phyloP scores from a whole-genome alignment of 805 yeast genomes.

The Candida railenensis region DNA sequence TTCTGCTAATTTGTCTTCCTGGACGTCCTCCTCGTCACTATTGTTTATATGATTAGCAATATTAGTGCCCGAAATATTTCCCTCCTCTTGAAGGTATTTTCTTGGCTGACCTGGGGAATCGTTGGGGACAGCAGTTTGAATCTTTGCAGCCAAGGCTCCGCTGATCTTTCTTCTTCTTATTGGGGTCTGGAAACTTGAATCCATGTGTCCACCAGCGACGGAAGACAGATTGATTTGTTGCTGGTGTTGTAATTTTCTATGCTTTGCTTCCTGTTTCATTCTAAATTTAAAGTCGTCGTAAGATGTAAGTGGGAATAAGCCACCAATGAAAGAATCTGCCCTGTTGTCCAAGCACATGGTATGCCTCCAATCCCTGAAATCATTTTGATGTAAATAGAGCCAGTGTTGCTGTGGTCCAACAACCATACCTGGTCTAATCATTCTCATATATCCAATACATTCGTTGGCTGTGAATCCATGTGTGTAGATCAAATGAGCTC shows the following conservation, averaged over 20 bases:
- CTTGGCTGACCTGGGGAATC: constrained; percentile 98
- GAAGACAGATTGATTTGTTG: constrained; percentile 29
- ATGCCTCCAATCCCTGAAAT: constrained; percentile 93
- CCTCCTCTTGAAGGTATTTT: constrained; percentile 35
- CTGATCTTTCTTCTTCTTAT: constrained; percentile 64
- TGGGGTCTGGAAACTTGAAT: constrained; percentile 67
- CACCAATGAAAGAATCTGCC: constrained; percentile 67
- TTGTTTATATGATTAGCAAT: constrained; percentile 4
- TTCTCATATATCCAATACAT: constrained; percentile 94
- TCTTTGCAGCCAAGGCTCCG: constrained; percentile 66
- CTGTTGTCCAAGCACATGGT: constrained; percentile 78
- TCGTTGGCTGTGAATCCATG: constrained; percentile 97
- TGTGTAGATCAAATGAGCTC: constrained; percentile 93
- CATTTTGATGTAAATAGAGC: constrained; percentile 94
- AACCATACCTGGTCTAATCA: constrained; percentile 99
- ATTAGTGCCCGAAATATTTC: constrained; percentile 13
- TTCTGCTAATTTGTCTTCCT: background rate
- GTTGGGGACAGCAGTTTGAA: constrained; percentile 78
- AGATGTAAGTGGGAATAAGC: constrained; percentile 59
- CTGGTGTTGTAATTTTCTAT: constrained; percentile 31
- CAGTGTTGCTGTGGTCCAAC: constrained; percentile 99
- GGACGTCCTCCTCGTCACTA: constrained; percentile 5
- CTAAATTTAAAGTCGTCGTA: constrained; percentile 62
- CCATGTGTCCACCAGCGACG: constrained; percentile 23
- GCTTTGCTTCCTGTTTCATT: constrained; percentile 43